phyloP scores from a whole-genome alignment of 257 asterid genomes.

The Thymus quinquecostatus region DNA sequence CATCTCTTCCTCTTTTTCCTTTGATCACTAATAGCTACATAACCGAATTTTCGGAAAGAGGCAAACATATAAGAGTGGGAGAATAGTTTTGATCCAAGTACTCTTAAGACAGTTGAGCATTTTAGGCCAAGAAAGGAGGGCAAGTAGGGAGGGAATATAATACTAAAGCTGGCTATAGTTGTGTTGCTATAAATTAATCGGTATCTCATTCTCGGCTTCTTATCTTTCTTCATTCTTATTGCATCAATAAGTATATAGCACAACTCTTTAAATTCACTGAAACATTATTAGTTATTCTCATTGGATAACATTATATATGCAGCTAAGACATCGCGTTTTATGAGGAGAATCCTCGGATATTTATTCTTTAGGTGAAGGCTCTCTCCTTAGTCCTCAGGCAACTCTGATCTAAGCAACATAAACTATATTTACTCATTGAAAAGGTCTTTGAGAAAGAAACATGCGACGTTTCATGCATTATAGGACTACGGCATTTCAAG shows the following conservation, averaged over 20 bases:
- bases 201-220: background rate
- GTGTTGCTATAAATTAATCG: background rate
- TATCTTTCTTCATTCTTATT: background rate
- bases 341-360: too few species aligned
- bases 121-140: constrained; percentile 5
- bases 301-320: background rate
- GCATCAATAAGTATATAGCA: background rate
- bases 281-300: background rate
- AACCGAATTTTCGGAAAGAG: background rate
- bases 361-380: too few species aligned
- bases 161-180: background rate
- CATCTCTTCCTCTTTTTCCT: background rate
- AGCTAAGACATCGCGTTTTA: too few species aligned
- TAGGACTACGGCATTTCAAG: too few species aligned
- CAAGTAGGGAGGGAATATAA: constrained; percentile 3
- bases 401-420: too few species aligned
- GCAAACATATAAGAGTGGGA: background rate
- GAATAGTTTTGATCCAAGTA: constrained; percentile 6
- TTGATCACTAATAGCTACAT: background rate
- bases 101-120: background rate
- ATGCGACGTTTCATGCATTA: too few species aligned
- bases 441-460: too few species aligned
- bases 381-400: too few species aligned
- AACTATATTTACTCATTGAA: too few species aligned
- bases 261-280: background rate